Evolutionary conservation across 257 asterid species (phyloP).

Genomic region (Galeopsis tetrahit): DNA sequence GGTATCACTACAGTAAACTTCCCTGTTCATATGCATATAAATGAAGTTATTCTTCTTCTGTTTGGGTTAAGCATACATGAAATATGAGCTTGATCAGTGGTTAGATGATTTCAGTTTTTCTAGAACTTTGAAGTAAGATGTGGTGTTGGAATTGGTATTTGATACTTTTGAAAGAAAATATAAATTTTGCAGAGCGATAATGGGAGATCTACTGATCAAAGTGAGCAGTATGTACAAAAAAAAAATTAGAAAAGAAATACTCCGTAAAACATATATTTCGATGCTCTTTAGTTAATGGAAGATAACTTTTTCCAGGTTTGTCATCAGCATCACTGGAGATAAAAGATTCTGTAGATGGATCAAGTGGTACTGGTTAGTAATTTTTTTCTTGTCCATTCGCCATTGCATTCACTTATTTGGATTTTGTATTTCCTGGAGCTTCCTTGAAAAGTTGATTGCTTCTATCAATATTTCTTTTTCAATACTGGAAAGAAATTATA

Average conservation of each 20-base stretch:
- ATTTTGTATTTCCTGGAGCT: slow-evolving; percentile 18
- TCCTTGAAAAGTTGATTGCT: background rate
- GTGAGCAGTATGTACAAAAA: background rate
- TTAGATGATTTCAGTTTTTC: slow-evolving; percentile 10
- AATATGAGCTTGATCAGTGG: background rate
- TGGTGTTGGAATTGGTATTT: slow-evolving; percentile 12
- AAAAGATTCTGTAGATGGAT: slow-evolving; percentile 56
- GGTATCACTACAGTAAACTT: slow-evolving; percentile 43
- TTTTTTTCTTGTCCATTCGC: background rate
- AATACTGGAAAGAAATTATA: background rate
- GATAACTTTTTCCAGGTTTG: slow-evolving; percentile 61
- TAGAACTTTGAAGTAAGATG: background rate
- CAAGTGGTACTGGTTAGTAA: slow-evolving; percentile 63
- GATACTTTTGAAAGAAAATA: background rate
- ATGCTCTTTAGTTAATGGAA: slow-evolving; percentile 20
- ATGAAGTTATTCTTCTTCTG: background rate
- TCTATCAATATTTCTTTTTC: background rate
- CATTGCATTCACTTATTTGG: slow-evolving; percentile 14
- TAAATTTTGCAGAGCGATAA: background rate
- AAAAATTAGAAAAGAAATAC: background rate
- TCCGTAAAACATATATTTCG: background rate
- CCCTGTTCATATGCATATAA: background rate
- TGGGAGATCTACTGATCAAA: slow-evolving; percentile 10
- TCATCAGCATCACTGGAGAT: slow-evolving; percentile 92
- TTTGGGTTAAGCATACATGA: slow-evolving; percentile 1